Evolutionary conservation across 352 stramenopile genomes (phyloP).

Genomic region (Phytophthora fragariae): DNA sequence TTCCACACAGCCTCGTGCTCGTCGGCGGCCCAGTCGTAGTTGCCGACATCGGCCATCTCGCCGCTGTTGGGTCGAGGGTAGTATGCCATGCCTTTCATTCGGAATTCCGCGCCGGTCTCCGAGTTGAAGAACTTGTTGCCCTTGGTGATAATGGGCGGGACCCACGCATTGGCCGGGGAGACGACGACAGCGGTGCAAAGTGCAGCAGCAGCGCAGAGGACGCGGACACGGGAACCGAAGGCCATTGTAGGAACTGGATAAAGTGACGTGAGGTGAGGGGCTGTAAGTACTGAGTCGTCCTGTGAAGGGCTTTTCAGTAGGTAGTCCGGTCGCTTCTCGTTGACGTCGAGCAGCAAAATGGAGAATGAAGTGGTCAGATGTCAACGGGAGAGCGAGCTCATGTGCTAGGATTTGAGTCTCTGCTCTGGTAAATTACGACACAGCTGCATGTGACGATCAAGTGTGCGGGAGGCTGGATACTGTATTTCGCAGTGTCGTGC

Average conservation of each 20-base stretch:
- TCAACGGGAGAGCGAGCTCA: constrained; percentile 20
- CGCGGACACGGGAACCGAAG: constrained; percentile 30
- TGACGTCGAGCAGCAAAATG: constrained; percentile 35
- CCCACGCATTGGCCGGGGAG: constrained; percentile 45
- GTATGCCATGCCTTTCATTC: constrained; percentile 80
- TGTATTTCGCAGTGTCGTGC: constrained; percentile 7
- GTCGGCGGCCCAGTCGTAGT: constrained; percentile 69
- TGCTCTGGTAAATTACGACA: not conserved
- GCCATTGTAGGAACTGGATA: constrained; percentile 20
- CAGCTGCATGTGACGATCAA: constrained; percentile 2
- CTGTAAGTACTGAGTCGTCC: constrained; percentile 31
- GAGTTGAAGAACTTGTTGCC: constrained; percentile 91
- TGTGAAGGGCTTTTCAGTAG: constrained; percentile 20
- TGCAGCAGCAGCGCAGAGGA: constrained; percentile 26
- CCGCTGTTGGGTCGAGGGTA: constrained; percentile 73
- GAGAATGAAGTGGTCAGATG: constrained; percentile 27
- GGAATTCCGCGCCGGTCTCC: constrained; percentile 66
- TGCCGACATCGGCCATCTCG: constrained; percentile 61
- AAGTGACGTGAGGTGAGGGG: not conserved
- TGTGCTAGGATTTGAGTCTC: constrained; percentile 16
- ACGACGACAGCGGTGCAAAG: constrained; percentile 26
- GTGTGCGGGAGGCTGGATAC: constrained; percentile 25
- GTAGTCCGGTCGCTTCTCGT: constrained; percentile 27
- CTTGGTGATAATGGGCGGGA: constrained; percentile 57
- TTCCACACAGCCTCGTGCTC: constrained; percentile 66